Conservation (phyloP, 2,329 filamentous ascomycete genomes). For the Ophiostoma ips region DNA sequence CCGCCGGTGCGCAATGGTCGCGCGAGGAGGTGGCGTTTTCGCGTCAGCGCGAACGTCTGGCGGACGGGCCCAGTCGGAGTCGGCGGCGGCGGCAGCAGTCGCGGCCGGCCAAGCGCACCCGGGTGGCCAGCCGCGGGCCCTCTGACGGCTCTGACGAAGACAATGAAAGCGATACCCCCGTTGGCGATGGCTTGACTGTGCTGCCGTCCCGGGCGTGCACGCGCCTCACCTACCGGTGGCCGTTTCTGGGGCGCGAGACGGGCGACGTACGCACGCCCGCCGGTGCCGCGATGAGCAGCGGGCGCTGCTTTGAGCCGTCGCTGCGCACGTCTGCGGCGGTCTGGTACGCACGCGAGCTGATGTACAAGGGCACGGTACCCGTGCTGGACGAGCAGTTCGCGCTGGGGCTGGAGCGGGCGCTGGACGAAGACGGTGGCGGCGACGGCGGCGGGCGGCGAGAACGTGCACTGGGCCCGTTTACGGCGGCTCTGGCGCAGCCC, state of each 20-base stretch:
- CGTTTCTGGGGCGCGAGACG: not conserved
- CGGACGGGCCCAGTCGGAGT: not conserved
- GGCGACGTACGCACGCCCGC: not conserved
- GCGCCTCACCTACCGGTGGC: not conserved
- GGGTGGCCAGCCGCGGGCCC: not conserved
- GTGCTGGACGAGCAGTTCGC: not conserved
- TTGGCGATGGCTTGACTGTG: not conserved
- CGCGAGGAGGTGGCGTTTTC: slow-evolving; percentile 31
- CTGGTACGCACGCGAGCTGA: not conserved
- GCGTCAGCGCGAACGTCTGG: not conserved
- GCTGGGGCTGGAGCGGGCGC: not conserved
- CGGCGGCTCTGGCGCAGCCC: not conserved
- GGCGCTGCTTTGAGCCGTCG: not conserved
- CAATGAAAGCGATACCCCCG: not conserved
- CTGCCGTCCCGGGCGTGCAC: not conserved
- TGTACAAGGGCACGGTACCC: not conserved
- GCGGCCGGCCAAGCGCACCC: too few species aligned
- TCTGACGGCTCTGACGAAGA: not conserved
- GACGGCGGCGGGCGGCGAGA: not conserved
- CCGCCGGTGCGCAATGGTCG: slow-evolving; percentile 38
- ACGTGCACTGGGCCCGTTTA: not conserved
- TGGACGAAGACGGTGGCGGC: not conserved
- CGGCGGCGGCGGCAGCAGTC: not conserved
- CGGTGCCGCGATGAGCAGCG: not conserved
- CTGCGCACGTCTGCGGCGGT: not conserved